Evolutionary conservation across 306 rosid genomes (phyloP).

Genomic region (Vigna radiata): DNA sequence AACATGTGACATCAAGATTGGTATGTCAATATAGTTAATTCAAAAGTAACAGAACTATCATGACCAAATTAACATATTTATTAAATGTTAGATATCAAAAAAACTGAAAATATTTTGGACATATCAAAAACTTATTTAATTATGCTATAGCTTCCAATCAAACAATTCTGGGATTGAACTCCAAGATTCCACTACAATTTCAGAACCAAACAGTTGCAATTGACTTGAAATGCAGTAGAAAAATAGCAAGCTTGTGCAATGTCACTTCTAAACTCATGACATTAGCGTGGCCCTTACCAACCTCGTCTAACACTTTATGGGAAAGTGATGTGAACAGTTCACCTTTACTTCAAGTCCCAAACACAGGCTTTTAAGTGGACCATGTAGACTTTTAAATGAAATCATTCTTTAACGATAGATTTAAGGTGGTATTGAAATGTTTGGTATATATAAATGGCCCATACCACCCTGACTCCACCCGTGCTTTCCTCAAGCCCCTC

Average conservation of each 20-base stretch:
- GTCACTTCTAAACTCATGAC: background rate
- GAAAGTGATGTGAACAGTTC: background rate
- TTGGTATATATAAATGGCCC: background rate
- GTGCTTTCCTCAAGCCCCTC: background rate
- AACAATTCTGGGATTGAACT: background rate
- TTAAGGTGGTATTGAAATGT: background rate
- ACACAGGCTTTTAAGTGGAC: background rate
- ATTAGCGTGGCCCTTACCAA: background rate
- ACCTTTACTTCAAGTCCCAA: background rate
- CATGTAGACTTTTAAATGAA: background rate
- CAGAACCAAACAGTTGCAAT: background rate
- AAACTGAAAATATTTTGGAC: too few species aligned
- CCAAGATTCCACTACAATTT: too few species aligned
- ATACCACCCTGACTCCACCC: background rate
- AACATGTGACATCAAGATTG: too few species aligned
- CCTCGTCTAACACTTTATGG: conserved; percentile 20
- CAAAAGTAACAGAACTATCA: too few species aligned
- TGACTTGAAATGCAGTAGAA: background rate
- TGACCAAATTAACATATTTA: too few species aligned
- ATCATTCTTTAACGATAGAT: conserved; percentile 2
- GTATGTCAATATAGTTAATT: too few species aligned
- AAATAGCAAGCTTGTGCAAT: background rate
- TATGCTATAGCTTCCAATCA: background rate
- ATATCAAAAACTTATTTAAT: too few species aligned
- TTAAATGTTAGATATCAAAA: too few species aligned